phyloP scores from a whole-genome alignment of 2,329 filamentous ascomycete species.

The Fusarium stilboides region DNA sequence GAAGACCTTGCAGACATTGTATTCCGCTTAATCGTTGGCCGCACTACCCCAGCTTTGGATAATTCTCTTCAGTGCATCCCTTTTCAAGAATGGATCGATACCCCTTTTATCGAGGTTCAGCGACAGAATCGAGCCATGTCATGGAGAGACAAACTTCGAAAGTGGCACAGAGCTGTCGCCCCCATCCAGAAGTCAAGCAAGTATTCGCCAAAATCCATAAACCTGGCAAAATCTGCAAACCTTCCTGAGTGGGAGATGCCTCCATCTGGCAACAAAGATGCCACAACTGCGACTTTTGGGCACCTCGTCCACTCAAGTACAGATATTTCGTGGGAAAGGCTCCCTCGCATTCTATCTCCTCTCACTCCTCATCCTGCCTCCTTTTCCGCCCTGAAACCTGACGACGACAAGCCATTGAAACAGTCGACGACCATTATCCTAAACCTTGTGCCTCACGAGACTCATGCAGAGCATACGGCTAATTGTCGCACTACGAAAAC shows the following conservation, averaged over 20 bases:
- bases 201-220: not conserved
- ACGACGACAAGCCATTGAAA: conserved; percentile 47
- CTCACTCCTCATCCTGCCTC: conserved; percentile 63
- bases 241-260: conserved; percentile 16
- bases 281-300: conserved; percentile 65
- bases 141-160: conserved; percentile 54
- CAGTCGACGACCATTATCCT: conserved; percentile 59
- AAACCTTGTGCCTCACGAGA: conserved; percentile 60
- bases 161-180: conserved; percentile 52
- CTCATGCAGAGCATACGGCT: not conserved
- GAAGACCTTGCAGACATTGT: conserved; percentile 63
- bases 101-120: conserved; percentile 45
- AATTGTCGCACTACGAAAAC: not conserved
- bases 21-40: conserved; percentile 60
- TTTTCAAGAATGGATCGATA: conserved; percentile 12
- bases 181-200: conserved; percentile 37
- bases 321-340: not conserved
- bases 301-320: conserved; percentile 60
- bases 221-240: conserved; percentile 6
- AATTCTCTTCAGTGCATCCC: conserved; percentile 45
- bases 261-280: conserved; percentile 6
- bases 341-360: conserved; percentile 59
- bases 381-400: conserved; percentile 57
- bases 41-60: conserved; percentile 9
- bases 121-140: conserved; percentile 53